A percentile compares a stretch with the other conserved stretches of the same genome.
Evolutionary conservation across 2,329 filamentous ascomycete genomes (phyloP).

Genomic region (Pestalotiopsis sp.): DNA sequence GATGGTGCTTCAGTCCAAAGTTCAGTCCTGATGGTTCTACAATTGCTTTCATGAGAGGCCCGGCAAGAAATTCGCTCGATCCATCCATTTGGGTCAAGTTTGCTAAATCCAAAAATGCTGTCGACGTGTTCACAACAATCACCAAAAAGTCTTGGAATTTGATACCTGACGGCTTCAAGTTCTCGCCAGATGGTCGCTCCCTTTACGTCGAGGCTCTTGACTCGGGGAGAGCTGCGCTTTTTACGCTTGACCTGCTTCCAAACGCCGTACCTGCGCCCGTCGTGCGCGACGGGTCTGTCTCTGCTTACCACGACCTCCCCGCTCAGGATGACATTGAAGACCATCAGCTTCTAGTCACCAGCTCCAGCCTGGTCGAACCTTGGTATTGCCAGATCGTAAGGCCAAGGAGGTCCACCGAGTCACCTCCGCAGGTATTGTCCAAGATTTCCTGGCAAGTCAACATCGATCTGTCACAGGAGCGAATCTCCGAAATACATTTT

Average conservation of each 20-base stretch:
- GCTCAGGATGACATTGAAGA: slow-evolving; percentile 24
- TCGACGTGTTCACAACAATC: slow-evolving; percentile 31
- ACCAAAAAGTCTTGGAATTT: slow-evolving; percentile 28
- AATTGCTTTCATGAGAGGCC: slow-evolving; percentile 37
- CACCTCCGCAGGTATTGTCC: slow-evolving; percentile 29
- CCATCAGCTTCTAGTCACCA: slow-evolving; percentile 37
- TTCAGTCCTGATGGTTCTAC: slow-evolving; percentile 39
- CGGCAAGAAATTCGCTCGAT: slow-evolving; percentile 26
- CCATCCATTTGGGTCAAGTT: slow-evolving; percentile 33
- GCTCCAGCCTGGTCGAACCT: slow-evolving; percentile 39
- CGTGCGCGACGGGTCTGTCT: slow-evolving; percentile 28
- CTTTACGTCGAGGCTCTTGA: slow-evolving; percentile 36
- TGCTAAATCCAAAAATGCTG: slow-evolving; percentile 26
- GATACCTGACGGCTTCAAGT: slow-evolving; percentile 35
- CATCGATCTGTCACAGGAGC: slow-evolving; percentile 35
- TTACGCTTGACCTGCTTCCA: slow-evolving; percentile 33
- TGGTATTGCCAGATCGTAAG: slow-evolving; percentile 40
- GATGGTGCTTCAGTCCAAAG: slow-evolving; percentile 27
- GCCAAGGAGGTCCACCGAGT: slow-evolving; percentile 13
- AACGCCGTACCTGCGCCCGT: slow-evolving; percentile 27
- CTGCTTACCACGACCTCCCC: slow-evolving; percentile 28
- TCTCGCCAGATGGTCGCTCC: slow-evolving; percentile 32
- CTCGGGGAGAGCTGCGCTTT: slow-evolving; percentile 35
- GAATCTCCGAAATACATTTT: slow-evolving; percentile 43
- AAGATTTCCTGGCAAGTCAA: slow-evolving; percentile 31